Base-by-base conservation (phyloP, 805 yeast species). In the Metschnikowia sp. region DNA sequence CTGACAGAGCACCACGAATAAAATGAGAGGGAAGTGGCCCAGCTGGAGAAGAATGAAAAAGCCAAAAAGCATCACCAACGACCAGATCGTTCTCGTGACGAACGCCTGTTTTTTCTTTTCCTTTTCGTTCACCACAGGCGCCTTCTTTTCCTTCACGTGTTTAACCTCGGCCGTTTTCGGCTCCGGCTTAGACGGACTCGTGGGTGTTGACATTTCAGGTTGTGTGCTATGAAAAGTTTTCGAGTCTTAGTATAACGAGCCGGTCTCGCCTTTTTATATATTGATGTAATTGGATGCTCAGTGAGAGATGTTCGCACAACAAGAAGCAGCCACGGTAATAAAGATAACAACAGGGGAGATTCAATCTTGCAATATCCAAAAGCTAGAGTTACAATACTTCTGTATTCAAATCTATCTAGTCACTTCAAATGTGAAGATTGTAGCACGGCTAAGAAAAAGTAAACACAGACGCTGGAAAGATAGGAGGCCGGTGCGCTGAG, bases 11-110 rank as follows among this genome's bases (percentile, higher is more conserved):
- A 86, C 71, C 41, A 92, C 89, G 49, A 88, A 72, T 6, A 79
- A 64, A 49, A 91, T 86, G 44, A 90, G 79, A 75, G 90, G 83
- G 45, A 86, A 70, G 62, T 91, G 98, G 36, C 99, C 99, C 9
- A 91, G 79, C 29, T 87, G 83, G 40, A 91, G 70, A 26, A 86
- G 75, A 34, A 77, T 68, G 32, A 49, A 38, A 35, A 56, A 56
- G 51, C 88, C 81, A 66, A 90, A 86, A 50, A 94, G 84, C 97
- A 94, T 91, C 13, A 94, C 89, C 58, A 94, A 66, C 0, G 97
- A 87, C 98, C 98, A 94, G 40, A 87, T 74, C 3, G 98, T 84
- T 56, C 99, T 81, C 26, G 90, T 88, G 40, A 90, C 64, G 60
- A 94, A 90, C 37, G 91, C 86, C 68, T 84, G 91, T 56, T 83